Evolutionary conservation across 148 eudicot species (phyloP), one percentile per base, ranked within the genome.

Genomic region (Pouteria glomerata): DNA sequence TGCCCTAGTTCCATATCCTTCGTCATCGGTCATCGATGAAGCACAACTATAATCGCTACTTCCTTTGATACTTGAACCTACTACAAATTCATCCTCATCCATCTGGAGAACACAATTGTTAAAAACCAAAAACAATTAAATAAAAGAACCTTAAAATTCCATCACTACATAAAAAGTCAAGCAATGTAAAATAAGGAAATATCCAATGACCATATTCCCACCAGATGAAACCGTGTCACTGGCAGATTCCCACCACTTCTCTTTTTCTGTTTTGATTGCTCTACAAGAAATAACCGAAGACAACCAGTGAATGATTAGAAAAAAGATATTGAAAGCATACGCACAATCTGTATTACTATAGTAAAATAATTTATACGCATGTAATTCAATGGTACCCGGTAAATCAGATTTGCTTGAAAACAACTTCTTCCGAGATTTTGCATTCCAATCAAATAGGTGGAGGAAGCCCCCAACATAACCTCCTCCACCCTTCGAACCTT

Each of bases 391-490:
- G 58, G 23, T 73, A 91, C 98, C 98, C 69, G 91, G 83, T 63
- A 79, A 69, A 77, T 91, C 91, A 27, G 90, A 85, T 68, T 82
- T 91, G 90, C 86, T 87, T 2, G 92, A 81, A 71, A 90, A 95
- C 80, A 91, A 77, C 80, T 88, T 95, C 87, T 95, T 95, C 66
- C 97, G 82, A 44, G 98, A 92, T 84, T 95, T 95, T 41, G 90
- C 85, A 75, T 95, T 95, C 98, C 98, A 95, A 78, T 95, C 97
- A 83, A 95, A 95, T 53, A 95, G 83, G 86, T 95, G 97, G 72
- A 95, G 72, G 82, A 95, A 91, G 60, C 96, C 96, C 62, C 98
- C 97, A 37, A 91, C 96, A 57, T 93, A 88, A 26, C 96, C 87
- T 63, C 44, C 44, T 39, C 92, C 92, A 65, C 90, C 78, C 83